A percentile compares a stretch with the other conserved stretches of the same genome.
These are phyloP conservation scores for Trametes gibbosa DNA, from an alignment of 768 basidiomycete genomes.

Conservation along the genomic window DNA sequence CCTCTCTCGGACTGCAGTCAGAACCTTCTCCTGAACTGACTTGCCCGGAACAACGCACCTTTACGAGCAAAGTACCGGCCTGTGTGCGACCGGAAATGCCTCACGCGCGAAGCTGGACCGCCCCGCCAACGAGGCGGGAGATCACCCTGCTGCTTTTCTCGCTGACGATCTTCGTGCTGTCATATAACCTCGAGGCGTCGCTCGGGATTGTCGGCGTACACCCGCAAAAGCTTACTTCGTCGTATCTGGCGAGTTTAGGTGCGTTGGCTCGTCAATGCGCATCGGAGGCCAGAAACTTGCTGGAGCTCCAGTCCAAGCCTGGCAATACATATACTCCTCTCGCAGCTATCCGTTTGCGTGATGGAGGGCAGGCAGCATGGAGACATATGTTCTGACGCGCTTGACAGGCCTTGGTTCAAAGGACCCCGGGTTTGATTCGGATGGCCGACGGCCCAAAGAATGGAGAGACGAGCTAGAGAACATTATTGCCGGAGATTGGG, in stretches of 20 bases:
- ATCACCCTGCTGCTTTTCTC: constrained; percentile 65
- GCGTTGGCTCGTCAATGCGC: background rate
- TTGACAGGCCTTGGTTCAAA: constrained; percentile 23
- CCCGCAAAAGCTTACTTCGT: constrained; percentile 25
- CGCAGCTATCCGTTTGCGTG: too few relatives aligned
- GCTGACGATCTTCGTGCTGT: constrained; percentile 61
- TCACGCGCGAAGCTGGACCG: constrained; percentile 44
- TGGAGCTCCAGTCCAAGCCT: too few relatives aligned
- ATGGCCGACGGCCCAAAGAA: constrained; percentile 49
- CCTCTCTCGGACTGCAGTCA: background rate
- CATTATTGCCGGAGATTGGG: constrained; percentile 68
- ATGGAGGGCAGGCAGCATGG: too few relatives aligned
- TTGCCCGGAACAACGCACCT: background rate
- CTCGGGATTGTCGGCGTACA: constrained; percentile 43
- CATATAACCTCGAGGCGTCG: constrained; percentile 72
- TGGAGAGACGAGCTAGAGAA: constrained; percentile 60
- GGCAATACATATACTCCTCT: too few relatives aligned
- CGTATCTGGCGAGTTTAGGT: constrained; percentile 25
- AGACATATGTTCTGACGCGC: background rate
- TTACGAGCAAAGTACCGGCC: background rate
- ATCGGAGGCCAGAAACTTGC: background rate
- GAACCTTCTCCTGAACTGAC: background rate
- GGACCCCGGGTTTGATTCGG: constrained; percentile 42
- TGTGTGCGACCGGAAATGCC: constrained; percentile 36
- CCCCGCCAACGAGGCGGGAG: constrained; percentile 73